Base-by-base conservation (phyloP, 2,329 filamentous ascomycete species). In the Talaromyces funiculosus region DNA sequence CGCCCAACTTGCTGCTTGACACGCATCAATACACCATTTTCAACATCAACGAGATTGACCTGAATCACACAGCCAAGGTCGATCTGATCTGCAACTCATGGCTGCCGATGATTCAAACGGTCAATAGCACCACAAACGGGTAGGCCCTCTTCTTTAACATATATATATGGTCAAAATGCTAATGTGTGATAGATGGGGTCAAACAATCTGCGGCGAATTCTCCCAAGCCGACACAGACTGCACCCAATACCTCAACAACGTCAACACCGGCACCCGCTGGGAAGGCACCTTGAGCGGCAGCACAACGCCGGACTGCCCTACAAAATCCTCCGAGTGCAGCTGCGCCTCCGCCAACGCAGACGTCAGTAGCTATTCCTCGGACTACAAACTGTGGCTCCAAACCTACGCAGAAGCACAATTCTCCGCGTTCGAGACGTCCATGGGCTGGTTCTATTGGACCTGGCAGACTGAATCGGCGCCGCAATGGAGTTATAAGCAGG, bases 391-490 rank as follows among this genome's bases (percentile, higher is more conserved):
- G 66, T 97, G 93, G 76, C 80, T 99, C 64, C 84, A 85, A 65
- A 90, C 90, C 76, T 97, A 97, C 76, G 94, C 94, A 5, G 88
- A 96, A 76, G 94, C 92, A 58, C 94, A 99, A 78, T 99, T 99
- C 90, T 82, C 88, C 67, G 90, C 87, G 62, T 99, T 97, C 71
- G 93, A 97, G 75, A 86, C 88, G 64, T 91, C 90, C 5, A 94
- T 90, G 88, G 94, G 94, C 53, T 99, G 94, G 94, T 97, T 96
- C 78, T 99, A 99, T 77, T 99, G 94, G 94, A 97, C 92, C 35
- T 96, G 94, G 93, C 85, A 92, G 76, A 96, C 93, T 31, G 93
- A 97, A 79, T 82, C 77, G 65, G 87, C 89, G 53, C 81, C 86
- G 62, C 91, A 97, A 77, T 99, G 94, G 94, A 96, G 92, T 73